These are phyloP conservation scores for Aspergillus sp. DNA, from an alignment of 2,329 filamentous ascomycete species.

Conservation along the genomic window DNA sequence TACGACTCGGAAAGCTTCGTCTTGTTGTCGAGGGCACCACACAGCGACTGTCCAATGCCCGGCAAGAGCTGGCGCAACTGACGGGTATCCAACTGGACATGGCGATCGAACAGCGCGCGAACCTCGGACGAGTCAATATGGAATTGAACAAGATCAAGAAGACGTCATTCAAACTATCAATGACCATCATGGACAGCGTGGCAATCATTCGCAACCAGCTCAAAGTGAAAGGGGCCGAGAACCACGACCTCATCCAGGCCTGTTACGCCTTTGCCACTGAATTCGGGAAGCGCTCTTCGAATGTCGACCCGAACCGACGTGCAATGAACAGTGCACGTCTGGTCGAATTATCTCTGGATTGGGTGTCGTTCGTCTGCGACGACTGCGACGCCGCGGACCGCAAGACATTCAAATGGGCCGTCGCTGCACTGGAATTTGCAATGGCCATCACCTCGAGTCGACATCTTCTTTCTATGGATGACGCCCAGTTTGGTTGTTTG, in stretches of 20 bases:
- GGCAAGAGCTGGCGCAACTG: constrained; percentile 72
- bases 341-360: constrained; percentile 88
- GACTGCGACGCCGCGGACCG: constrained; percentile 92
- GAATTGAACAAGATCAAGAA: constrained; percentile 92
- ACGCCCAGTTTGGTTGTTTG: constrained; percentile 80
- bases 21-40: constrained; percentile 87
- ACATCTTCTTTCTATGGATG: constrained; percentile 86
- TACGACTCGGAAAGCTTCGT: constrained; percentile 82
- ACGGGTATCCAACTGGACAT: constrained; percentile 84
- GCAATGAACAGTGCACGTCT: constrained; percentile 98
- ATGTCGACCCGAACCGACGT: constrained; percentile 91
- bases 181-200: constrained; percentile 98
- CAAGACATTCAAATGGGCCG: constrained; percentile 96
- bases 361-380: constrained; percentile 97
- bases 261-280: constrained; percentile 99
- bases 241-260: constrained; percentile 93
- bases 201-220: constrained; percentile 88
- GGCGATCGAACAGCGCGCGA: constrained; percentile 87
- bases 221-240: constrained; percentile 66
- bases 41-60: constrained; percentile 73
- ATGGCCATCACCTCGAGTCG: constrained; percentile 96
- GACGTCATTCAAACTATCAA: constrained; percentile 93
- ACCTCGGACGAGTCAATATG: constrained; percentile 85
- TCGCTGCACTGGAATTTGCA: constrained; percentile 89
- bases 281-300: constrained; percentile 89